Evolutionary conservation across 2,329 filamentous ascomycete species (phyloP).

Genomic region (Metarhizium anisopliae): DNA sequence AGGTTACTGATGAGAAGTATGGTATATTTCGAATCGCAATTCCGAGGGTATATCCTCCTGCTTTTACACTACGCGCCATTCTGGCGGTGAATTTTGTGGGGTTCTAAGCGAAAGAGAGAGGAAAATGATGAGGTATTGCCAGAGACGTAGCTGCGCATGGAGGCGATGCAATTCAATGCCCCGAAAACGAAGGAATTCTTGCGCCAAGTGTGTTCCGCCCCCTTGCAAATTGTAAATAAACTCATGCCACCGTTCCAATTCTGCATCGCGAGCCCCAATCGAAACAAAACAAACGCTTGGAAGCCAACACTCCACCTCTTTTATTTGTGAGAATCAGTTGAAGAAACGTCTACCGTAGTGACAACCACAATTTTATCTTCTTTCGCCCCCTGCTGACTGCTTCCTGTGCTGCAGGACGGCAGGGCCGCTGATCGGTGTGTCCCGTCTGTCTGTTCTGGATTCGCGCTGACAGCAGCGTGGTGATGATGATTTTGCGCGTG

Average conservation of each 20-base stretch:
- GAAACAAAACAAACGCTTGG: not conserved
- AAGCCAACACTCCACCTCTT: not conserved
- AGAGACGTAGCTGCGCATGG: too few species aligned
- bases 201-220: too few species aligned
- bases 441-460: conserved; percentile 3
- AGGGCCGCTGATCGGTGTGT: conserved; percentile 2
- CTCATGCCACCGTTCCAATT: not conserved
- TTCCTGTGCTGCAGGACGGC: not conserved
- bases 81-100: too few species aligned
- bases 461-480: conserved; percentile 9
- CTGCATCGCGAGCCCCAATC: not conserved
- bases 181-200: too few species aligned
- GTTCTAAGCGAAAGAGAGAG: too few species aligned
- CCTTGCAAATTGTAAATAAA: not conserved
- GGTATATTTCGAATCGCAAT: too few species aligned
- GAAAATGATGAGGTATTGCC: too few species aligned
- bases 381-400: conserved; percentile 1
- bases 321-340: conserved; percentile 5
- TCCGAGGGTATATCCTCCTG: too few species aligned
- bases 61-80: too few species aligned
- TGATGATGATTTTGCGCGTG: conserved; percentile 6
- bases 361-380: conserved; percentile 18
- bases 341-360: conserved; percentile 18
- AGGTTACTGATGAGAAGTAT: too few species aligned
- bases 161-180: too few species aligned